These are phyloP conservation scores for Exobasidium rhododendri DNA, from an alignment of 1,284 basidiomycete species.

Conservation along the genomic window DNA sequence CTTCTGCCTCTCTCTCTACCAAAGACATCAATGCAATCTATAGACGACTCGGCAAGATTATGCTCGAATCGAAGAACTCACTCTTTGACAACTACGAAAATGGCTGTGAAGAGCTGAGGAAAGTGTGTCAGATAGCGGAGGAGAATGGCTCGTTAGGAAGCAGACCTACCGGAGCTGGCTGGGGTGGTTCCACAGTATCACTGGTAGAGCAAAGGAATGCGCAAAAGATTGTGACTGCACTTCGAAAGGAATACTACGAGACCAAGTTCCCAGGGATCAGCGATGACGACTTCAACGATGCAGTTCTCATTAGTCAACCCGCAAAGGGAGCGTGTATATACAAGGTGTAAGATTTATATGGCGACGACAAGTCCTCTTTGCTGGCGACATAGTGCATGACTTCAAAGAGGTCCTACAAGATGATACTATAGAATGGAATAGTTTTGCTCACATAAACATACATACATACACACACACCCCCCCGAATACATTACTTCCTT, in stretches of 20 bases:
- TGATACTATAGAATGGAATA: too few relatives aligned
- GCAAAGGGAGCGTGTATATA: slow-evolving; percentile 47
- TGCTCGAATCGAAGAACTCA: slow-evolving; percentile 46
- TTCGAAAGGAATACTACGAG: slow-evolving; percentile 34
- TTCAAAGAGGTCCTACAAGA: not conserved
- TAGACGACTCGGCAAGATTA: slow-evolving; percentile 35
- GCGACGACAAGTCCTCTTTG: too few relatives aligned
- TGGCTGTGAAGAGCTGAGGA: slow-evolving; percentile 44
- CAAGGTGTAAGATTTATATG: not conserved
- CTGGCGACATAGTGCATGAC: not conserved
- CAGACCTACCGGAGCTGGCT: slow-evolving; percentile 41
- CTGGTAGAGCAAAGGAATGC: slow-evolving; percentile 45
- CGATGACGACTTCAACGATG: slow-evolving; percentile 32
- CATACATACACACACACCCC: too few relatives aligned
- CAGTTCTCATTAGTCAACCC: slow-evolving; percentile 46
- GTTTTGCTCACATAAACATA: too few relatives aligned
- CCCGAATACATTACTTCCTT: too few relatives aligned
- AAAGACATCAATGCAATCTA: slow-evolving; percentile 20
- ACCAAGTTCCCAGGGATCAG: slow-evolving; percentile 30
- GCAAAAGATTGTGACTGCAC: slow-evolving; percentile 29
- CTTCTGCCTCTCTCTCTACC: slow-evolving; percentile 10
- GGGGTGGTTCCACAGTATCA: slow-evolving; percentile 52
- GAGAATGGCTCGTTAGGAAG: slow-evolving; percentile 42
- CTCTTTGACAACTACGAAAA: slow-evolving; percentile 41
- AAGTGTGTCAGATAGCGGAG: slow-evolving; percentile 43